Base-by-base conservation (phyloP, 2,329 filamentous ascomycete genomes). In the Chaetothyriales sp. region DNA sequence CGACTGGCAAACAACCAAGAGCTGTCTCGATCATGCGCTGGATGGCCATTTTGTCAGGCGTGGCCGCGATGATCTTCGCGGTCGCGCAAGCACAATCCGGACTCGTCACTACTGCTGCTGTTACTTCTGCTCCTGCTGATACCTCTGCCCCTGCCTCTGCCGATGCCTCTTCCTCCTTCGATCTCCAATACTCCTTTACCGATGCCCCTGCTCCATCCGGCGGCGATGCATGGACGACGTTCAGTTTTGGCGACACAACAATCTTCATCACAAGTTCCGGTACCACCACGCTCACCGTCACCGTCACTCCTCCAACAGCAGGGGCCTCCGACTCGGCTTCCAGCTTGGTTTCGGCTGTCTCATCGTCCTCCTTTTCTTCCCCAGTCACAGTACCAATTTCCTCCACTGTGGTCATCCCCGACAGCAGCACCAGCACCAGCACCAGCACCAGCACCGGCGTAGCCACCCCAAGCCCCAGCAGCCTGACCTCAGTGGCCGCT, bases 51-150 rank as follows among this genome's bases (percentile, higher is more conserved):
- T 15, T 39, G 10, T 15, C 32, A 2, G 12, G 32, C 32, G 3
- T 39, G 32, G 32, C 32, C 12, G 32, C 10, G 10, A 39, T 15
- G 10, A 32, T 12, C 3, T 12, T 39, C 15, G 32, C 32, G 10
- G 10, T 15, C 32, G 32, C 10, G 3, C 10, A 15, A 4, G 32
- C 32, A 39, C 12, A 39, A 4, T 5, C 10, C 10, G 32, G 32
- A 39, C 10, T 39, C 32, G 10, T 15, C 7, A 39, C 32, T 45
- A 49, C 39, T 56, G 54, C 50, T 71, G 28, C 28, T 32, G 32
- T 12, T 39, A 15, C 10, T 39, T 15, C 12, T 39, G 32, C 10
- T 12, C 12, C 10, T 2, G 5, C 10, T 12, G 15, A 15, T 39
- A 12, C 32, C 32, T 15, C 32, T 15, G 32, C 32, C 3, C 4